Evolutionary conservation across 2,329 filamentous ascomycete species (phyloP).

Genomic region (Incumbomyces lentus): DNA sequence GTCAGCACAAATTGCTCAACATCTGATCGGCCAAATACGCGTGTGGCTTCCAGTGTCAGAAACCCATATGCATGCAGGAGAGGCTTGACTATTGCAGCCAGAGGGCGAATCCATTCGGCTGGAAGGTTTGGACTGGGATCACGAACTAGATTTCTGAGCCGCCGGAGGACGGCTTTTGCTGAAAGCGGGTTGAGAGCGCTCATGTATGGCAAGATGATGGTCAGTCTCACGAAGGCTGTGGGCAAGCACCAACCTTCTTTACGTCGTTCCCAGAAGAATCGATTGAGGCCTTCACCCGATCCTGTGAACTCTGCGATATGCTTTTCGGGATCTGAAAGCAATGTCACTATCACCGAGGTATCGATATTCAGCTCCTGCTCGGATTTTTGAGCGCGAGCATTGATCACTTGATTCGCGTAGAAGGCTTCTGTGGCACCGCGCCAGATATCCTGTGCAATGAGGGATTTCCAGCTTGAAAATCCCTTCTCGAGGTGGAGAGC

Average conservation of each 20-base stretch:
- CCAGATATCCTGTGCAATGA: background rate
- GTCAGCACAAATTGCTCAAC: slow-evolving; percentile 4
- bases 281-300: background rate
- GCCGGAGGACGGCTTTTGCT: background rate
- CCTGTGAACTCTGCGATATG: background rate
- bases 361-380: background rate
- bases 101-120: background rate
- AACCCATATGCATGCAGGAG: slow-evolving; percentile 1
- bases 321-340: background rate
- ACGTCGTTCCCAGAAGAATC: background rate
- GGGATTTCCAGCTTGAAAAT: background rate
- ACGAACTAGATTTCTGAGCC: background rate
- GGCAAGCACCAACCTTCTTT: background rate
- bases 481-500: background rate
- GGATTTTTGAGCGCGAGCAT: background rate
- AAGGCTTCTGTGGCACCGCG: background rate
- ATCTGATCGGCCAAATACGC: slow-evolving; percentile 1
- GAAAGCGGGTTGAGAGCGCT: background rate
- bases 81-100: background rate
- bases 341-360: background rate
- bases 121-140: background rate
- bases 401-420: background rate
- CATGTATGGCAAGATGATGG: background rate
- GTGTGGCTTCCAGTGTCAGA: background rate
- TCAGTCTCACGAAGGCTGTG: background rate